Evolutionary conservation across 106 monocot species (phyloP).

Genomic region (Dendrobium officinale): DNA sequence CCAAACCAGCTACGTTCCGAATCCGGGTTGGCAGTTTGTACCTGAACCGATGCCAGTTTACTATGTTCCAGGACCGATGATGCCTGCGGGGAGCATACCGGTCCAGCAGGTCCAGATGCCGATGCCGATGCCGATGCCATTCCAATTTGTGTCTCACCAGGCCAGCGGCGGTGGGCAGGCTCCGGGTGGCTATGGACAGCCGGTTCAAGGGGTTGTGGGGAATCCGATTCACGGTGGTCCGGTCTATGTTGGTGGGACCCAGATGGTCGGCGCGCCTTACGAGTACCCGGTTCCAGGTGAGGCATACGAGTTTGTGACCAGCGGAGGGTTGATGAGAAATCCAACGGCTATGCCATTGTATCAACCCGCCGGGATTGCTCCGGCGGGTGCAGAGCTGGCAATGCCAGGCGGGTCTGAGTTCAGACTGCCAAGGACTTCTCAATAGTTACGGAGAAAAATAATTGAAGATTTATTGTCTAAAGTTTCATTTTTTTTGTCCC

Average conservation of each 20-base stretch:
- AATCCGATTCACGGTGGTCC: neutral
- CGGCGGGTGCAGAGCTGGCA: neutral
- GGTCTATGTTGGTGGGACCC: neutral
- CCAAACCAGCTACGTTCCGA: neutral
- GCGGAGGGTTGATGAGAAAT: slow-evolving; percentile 20
- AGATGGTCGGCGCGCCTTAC: neutral
- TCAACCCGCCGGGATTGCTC: neutral
- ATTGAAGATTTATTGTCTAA: neutral
- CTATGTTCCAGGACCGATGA: slow-evolving; percentile 9
- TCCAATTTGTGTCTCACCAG: neutral
- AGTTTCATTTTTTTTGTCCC: neutral
- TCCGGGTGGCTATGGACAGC: slow-evolving; percentile 4
- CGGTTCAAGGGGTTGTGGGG: neutral
- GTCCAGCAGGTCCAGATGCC: slow-evolving; percentile 10
- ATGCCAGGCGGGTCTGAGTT: neutral
- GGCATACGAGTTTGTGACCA: neutral
- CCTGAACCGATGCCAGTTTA: slow-evolving; percentile 16
- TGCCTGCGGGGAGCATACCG: slow-evolving; percentile 10
- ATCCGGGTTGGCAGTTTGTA: slow-evolving; percentile 18
- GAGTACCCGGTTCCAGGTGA: neutral
- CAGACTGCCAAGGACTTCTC: neutral
- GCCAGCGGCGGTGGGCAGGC: neutral
- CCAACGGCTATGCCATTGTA: slow-evolving; percentile 5
- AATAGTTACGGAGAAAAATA: neutral
- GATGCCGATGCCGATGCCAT: neutral